Evolutionary conservation across 2,329 filamentous ascomycete genomes (phyloP).

Genomic region (Xylariomycetidae sp.): DNA sequence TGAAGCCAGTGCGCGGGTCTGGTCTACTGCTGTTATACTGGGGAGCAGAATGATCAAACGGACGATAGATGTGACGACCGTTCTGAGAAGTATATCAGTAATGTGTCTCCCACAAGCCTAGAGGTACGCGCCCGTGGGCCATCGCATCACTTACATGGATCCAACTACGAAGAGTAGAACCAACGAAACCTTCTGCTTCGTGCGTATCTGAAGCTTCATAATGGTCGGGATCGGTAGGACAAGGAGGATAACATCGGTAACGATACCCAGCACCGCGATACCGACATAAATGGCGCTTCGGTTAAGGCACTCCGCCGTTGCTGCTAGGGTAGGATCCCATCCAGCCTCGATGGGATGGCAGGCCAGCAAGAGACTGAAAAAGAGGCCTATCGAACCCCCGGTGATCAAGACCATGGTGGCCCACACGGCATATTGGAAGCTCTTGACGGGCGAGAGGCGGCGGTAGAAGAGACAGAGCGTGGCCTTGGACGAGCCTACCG

Average conservation of each 20-base stretch:
- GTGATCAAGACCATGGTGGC: constrained; percentile 5
- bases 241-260: constrained; percentile 8
- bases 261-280: constrained; percentile 4
- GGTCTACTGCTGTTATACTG: constrained; percentile 2
- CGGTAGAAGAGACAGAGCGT: constrained; percentile 8
- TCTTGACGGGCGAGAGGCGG: constrained; percentile 5
- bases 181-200: constrained; percentile 4
- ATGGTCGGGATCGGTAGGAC: constrained; percentile 7
- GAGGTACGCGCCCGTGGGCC: too few species aligned
- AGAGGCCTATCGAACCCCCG: constrained; percentile 2
- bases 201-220: constrained; percentile 6
- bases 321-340: constrained; percentile 5
- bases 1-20: constrained; percentile 5
- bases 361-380: constrained; percentile 7
- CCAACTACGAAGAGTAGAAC: constrained; percentile 7
- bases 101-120: too few species aligned
- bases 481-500: constrained; percentile 6
- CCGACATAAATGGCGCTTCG: constrained; percentile 5
- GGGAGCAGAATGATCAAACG: constrained; percentile 5
- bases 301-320: constrained; percentile 3
- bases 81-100: too few species aligned
- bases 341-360: constrained; percentile 7
- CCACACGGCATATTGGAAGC: constrained; percentile 5
- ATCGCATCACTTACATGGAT: too few species aligned
- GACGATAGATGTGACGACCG: constrained; percentile 4